Base-by-base conservation (phyloP, 2,329 filamentous ascomycete species). In the Colletotrichum sp. region DNA sequence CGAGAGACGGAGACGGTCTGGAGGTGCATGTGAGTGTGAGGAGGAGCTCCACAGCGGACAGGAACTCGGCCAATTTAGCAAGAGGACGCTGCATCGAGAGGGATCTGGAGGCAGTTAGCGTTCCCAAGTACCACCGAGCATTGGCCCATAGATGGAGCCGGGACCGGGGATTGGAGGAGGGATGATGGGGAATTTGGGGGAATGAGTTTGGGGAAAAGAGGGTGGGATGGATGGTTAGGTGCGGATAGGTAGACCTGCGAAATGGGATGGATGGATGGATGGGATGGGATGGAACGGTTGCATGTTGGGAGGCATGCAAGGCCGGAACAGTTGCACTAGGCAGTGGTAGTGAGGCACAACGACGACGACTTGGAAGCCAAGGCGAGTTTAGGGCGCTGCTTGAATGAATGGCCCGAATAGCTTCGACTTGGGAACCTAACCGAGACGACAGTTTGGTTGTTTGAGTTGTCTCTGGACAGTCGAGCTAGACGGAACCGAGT, bases 91-190 rank as follows among this genome's bases (percentile, higher is more conserved):
- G 76, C 72, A 75, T 76, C 72, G 52, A 36, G 44, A 69, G 66
- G 39, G 36, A 77, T 39, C 49, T 64, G 69, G 67, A 74, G 63
- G 59, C 60, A 67, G 71, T 69, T 76, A 79, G 78, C 77, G 78
- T 75, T 66, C 30, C 73, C 39, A 59, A 82, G 78, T 81, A 81
- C 78, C 77, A 79, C 81, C 79, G 80, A 80, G 80, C 68, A 80
- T 80, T 80, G 76, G 79, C 77, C 80, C 80, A 44, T 44, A 78
- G 79, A 76, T 71, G 75, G 78, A 62, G 73, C 32, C 77, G 74
- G 78, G 76, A 39, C 70, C 44, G 68, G 71, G 74, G 75, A 67
- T 75, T 72, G 73, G 36, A 68, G 67, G 68, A 71, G 44, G 28
- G 21, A 63, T 34, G 72, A 59, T 76, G 75, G 75, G 76, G 67